Percentiles rank a stretch among this genome's conserved stretches.
Conservation (phyloP, 768 basidiomycete genomes). For the Clavulina sp. region DNA sequence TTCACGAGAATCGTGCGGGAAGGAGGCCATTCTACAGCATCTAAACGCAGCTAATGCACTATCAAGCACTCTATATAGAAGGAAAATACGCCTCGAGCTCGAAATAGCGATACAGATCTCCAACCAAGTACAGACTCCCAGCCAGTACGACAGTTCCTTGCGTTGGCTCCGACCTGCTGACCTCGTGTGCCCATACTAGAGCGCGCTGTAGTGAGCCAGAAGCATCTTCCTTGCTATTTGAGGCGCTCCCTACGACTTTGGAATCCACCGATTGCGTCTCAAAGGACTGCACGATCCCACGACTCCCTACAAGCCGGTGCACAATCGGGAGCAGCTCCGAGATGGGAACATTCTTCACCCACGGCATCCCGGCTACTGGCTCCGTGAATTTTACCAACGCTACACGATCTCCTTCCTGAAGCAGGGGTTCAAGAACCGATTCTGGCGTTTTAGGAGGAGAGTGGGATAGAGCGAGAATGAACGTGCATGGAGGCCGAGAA, state of each 20-base stretch:
- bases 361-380: slow-evolving; percentile 83
- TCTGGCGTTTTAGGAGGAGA: slow-evolving; percentile 71
- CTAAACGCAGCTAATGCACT: too few relatives aligned
- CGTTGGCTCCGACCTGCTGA: slow-evolving; percentile 15
- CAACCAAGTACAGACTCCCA: slow-evolving; percentile 88
- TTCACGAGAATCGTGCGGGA: too few relatives aligned
- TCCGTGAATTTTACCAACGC: slow-evolving; percentile 43
- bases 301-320: slow-evolving; percentile 25
- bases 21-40: too few relatives aligned
- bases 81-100: too few relatives aligned
- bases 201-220: slow-evolving; percentile 27
- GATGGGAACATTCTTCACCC: slow-evolving; percentile 54
- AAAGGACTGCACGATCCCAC: slow-evolving; percentile 22
- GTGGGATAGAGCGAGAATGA: slow-evolving; percentile 65
- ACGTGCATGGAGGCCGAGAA: slow-evolving; percentile 28
- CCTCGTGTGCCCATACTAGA: slow-evolving; percentile 33
- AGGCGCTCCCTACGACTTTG: not conserved
- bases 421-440: slow-evolving; percentile 51
- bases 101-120: slow-evolving; percentile 66
- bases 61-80: too few relatives aligned
- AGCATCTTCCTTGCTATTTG: not conserved
- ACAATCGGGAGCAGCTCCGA: slow-evolving; percentile 33
- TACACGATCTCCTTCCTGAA: slow-evolving; percentile 30
- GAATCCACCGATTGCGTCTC: slow-evolving; percentile 17
- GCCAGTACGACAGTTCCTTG: slow-evolving; percentile 62